Evolutionary conservation across 257 asterid genomes (phyloP).

Genomic region (Penstemon barbatus): DNA sequence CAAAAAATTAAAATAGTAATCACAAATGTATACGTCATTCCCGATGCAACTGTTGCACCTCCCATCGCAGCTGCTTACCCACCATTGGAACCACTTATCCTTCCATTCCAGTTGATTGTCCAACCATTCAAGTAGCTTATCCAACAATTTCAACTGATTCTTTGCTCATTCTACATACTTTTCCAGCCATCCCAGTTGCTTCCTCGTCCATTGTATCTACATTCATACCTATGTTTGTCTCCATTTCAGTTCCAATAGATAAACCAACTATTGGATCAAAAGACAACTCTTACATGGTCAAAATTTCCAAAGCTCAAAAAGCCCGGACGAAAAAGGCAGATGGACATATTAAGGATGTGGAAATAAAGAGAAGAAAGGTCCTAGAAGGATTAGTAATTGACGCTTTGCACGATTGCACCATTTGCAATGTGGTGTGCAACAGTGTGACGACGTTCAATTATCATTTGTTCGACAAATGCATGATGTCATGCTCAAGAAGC

Average conservation of each 20-base stretch:
- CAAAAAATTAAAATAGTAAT: slow-evolving; percentile 38
- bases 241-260: slow-evolving; percentile 16
- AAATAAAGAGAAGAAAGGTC: slow-evolving; percentile 52
- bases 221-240: slow-evolving; percentile 21
- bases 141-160: too few species aligned
- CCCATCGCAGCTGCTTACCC: too few species aligned
- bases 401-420: slow-evolving; percentile 48
- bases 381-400: slow-evolving; percentile 64
- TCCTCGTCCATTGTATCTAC: too few species aligned
- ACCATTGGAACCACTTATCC: too few species aligned
- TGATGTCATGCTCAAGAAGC: too few species aligned
- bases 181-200: too few species aligned
- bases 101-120: too few species aligned
- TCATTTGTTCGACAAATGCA: too few species aligned
- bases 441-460: too few species aligned
- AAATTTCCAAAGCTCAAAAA: slow-evolving; percentile 31
- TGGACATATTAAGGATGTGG: slow-evolving; percentile 45
- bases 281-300: slow-evolving; percentile 46
- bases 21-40: slow-evolving; percentile 7
- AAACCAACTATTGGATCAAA: slow-evolving; percentile 46
- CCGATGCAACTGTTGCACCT: not conserved
- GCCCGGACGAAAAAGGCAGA: slow-evolving; percentile 32
- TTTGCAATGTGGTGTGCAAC: slow-evolving; percentile 72
- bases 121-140: too few species aligned
- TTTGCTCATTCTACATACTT: too few species aligned